A percentile compares a stretch with the other conserved stretches of the same genome.
Conservation (phyloP, 2,329 filamentous ascomycete genomes). For the Apiospora arundinis region DNA sequence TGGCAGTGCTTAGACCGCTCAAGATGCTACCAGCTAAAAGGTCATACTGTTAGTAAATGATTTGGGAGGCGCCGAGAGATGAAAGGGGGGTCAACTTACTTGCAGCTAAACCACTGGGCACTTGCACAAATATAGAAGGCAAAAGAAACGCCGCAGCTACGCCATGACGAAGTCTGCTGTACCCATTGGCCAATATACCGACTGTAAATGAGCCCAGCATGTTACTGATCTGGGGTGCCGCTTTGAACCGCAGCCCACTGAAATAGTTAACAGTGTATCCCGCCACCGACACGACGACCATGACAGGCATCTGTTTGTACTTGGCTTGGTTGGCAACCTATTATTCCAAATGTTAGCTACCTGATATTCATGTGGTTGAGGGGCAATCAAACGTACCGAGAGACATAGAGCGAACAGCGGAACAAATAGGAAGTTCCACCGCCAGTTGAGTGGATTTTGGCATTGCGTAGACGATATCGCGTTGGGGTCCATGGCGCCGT, state of each 20-base stretch:
- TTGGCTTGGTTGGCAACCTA: conserved; percentile 79
- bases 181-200: conserved; percentile 78
- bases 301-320: conserved; percentile 79
- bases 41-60: not conserved
- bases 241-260: conserved; percentile 67
- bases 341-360: conserved; percentile 44
- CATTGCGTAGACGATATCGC: conserved; percentile 44
- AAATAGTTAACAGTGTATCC: conserved; percentile 83
- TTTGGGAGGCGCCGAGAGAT: not conserved
- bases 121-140: conserved; percentile 56
- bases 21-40: conserved; percentile 47
- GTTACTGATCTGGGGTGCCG: conserved; percentile 77
- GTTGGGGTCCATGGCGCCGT: conserved; percentile 50
- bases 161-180: conserved; percentile 66
- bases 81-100: conserved; percentile 27
- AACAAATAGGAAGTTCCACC: conserved; percentile 72
- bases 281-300: conserved; percentile 74
- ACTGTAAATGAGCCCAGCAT: conserved; percentile 78
- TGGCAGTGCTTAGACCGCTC: conserved; percentile 52
- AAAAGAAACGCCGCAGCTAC: conserved; percentile 55
- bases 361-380: conserved; percentile 23
- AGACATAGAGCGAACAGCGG: conserved; percentile 72
- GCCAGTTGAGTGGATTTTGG: conserved; percentile 37
- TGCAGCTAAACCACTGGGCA: conserved; percentile 54
- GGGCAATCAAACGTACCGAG: conserved; percentile 14